Evolutionary conservation across 164 flowering plant species (phyloP), one percentile per base, ranked within the genome.

Genomic region (Vitis cinerea): DNA sequence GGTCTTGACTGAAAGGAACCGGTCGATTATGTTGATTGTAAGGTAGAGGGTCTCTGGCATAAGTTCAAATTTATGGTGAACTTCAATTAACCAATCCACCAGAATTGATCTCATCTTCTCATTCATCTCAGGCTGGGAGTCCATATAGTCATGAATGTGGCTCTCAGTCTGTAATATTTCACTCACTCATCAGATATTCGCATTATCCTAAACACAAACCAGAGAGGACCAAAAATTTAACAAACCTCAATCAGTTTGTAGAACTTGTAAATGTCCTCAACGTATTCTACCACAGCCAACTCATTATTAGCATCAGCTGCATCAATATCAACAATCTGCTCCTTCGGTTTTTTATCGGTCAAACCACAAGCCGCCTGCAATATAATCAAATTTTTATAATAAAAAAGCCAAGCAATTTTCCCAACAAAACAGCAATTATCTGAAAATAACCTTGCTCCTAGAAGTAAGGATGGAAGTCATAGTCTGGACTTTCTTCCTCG

Each of bases 21-120:
- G 75, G 59, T 86, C 87, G 4, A 84, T 72, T 2, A 84, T 66
- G 65, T 84, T 81, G 31, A 86, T 59, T 1, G 87, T 77, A 15
- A 86, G 83, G 59, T 81, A 86, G 9, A 86, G 80, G 19, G 87
- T 82, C 64, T 86, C 89, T n/a, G 81, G 87, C 80, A 73, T 71
- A 30, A 86, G 78, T 48, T 84, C 80, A 66, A 84, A 86, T 56
- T 77, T 83, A 47, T 63, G 60, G 31, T 84, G 90, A 59, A 83
- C 88, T 60, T 86, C 83, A 2, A 81, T 69, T 62, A 86, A 53
- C 90, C 90, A 86, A 65, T 84, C 88, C 1, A 83, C 74, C 0
- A 86, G 84, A 57, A 84, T 81, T 29, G 75, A 17, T 71, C 87
- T 77, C 89, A 86, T 86, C 61, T 74, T 80, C 9, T 27, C 70